These are phyloP conservation scores for Angomonas deanei DNA, from an alignment of 208 protist genomes.

Conservation along the genomic window DNA sequence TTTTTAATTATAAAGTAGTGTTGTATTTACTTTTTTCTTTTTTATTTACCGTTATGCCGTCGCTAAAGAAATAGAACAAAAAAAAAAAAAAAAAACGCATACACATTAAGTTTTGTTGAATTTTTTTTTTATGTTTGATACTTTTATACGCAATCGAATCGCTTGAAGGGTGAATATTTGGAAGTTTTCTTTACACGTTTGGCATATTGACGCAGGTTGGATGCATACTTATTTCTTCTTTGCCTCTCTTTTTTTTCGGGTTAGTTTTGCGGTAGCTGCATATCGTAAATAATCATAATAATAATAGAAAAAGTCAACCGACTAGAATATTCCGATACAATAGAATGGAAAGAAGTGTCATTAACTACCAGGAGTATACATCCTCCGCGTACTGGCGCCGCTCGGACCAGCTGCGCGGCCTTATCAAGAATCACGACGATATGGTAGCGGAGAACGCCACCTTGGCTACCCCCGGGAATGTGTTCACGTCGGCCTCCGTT, in stretches of 20 bases:
- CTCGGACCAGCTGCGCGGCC: conserved; percentile 70
- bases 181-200: neutral
- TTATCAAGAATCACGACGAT: conserved; percentile 71
- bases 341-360: conserved; percentile 58
- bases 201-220: neutral
- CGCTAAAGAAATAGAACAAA: too few species aligned
- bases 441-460: conserved; percentile 35
- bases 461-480: conserved; percentile 34
- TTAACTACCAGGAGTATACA: conserved; percentile 57
- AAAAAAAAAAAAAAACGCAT: too few species aligned
- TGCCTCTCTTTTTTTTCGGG: conserved; percentile 4
- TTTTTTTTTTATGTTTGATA: conserved; percentile 11
- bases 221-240: neutral
- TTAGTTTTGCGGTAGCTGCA: too few species aligned
- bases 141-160: too few species aligned
- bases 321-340: too few species aligned
- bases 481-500: conserved; percentile 55
- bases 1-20: neutral
- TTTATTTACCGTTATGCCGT: too few species aligned
- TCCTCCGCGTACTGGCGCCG: conserved; percentile 60
- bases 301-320: too few species aligned
- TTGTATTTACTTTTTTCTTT: conserved; percentile 6
- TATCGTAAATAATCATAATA: too few species aligned
- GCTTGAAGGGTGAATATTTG: too few species aligned
- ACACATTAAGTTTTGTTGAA: too few species aligned